A percentile compares a stretch with the other conserved stretches of the same genome.
These are phyloP conservation scores for Rhodotorula sp. DNA, from an alignment of 1,284 basidiomycete genomes.

Conservation along the genomic window DNA sequence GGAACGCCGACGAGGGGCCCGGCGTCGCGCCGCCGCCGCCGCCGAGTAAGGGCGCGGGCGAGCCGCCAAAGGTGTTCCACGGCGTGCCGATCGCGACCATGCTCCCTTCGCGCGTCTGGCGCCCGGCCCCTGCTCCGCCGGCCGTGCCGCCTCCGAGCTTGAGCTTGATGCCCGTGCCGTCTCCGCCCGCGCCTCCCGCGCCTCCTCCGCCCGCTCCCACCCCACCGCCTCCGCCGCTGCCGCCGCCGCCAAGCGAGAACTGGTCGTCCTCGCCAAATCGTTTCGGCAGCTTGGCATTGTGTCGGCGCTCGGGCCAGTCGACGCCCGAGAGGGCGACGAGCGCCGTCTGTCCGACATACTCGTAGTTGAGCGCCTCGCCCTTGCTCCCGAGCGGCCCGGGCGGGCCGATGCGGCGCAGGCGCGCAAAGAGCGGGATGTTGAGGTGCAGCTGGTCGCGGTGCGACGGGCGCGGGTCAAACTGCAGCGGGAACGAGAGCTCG, in stretches of 20 bases:
- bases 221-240: neutral
- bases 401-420: slow-evolving; percentile 45
- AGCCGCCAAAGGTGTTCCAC: slow-evolving; percentile 7
- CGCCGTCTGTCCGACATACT: slow-evolving; percentile 35
- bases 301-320: slow-evolving; percentile 34
- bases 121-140: neutral
- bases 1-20: neutral
- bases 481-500: slow-evolving; percentile 23
- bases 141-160: slow-evolving; percentile 17
- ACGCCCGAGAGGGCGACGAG: slow-evolving; percentile 27
- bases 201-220: neutral
- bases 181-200: neutral
- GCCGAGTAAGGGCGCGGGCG: neutral
- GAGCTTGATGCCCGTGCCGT: slow-evolving; percentile 21
- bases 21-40: slow-evolving; percentile 4
- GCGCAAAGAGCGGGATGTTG: slow-evolving; percentile 39
- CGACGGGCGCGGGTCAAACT: slow-evolving; percentile 16
- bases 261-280: slow-evolving; percentile 1
- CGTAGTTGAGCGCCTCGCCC: slow-evolving; percentile 44
- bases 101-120: neutral
- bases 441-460: slow-evolving; percentile 24
- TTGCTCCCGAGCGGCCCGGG: slow-evolving; percentile 45
- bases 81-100: neutral
- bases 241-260: neutral
- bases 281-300: slow-evolving; percentile 22